Base-by-base conservation (phyloP, 2,329 filamentous ascomycete species). In the Microthyrium microscopicum region DNA sequence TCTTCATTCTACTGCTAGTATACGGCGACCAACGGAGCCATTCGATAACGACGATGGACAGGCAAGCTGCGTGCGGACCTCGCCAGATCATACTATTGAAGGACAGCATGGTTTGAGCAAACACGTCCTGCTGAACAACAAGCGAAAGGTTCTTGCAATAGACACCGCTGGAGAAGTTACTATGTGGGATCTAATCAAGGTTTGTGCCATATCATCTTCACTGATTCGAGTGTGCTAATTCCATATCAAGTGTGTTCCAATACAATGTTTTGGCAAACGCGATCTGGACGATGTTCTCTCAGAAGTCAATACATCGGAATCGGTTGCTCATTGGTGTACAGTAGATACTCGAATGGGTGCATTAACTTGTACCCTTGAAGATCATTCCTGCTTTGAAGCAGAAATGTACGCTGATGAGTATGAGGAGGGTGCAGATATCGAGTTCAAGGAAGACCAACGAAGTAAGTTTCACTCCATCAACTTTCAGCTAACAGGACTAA, bases 381-480 rank as follows among this genome's bases (percentile, higher is more conserved):
- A 85, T 26, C 91, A 89, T 47, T 91, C 91, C 44, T 94, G 85
- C 52, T 98, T 98, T 45, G 89, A 98, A 55, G 89, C 85, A 12
- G 89, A 98, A 49, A 79, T 93, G 54, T 98, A 98, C 51, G 87
- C 84, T 1, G 89, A 98, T 50, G 85, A 95, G 55, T 60, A 91
- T 22, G 64, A 74, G 26, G 45, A 87, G 35, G 68, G 78, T 8
- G 76, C 83, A 40, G 62, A 70, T n/a, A 62, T 79, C 13, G 77
- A 85, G 9, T 93, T 93, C 48, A 67, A 78, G 37, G 87, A 95
- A 46, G 89, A 98, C 46, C 87, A 95, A 57, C 73, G 89, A 58
- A 92, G 81, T 87, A 67, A 49, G 74, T 53, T 4, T n/a, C n/a
- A 39, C 8, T 13, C 13, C 5, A 19, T 21, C 32, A 19, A 11